Percentiles rank a stretch among this genome's conserved stretches.
Conservation (phyloP, 2,329 filamentous ascomycete species). For the Pseudopithomyces chartarum region DNA sequence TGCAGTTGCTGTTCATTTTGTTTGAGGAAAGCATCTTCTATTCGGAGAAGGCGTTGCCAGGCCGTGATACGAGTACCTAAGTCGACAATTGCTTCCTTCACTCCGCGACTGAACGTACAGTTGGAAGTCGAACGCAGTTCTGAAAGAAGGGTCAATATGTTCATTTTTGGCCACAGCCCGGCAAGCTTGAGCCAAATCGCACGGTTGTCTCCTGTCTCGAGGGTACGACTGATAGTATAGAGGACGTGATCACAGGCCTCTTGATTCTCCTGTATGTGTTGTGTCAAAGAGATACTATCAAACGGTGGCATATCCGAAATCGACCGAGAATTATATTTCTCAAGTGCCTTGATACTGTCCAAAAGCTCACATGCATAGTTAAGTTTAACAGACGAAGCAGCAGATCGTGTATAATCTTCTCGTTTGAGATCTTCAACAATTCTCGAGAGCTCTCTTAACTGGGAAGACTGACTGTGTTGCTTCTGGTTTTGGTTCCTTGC, state of each 20-base stretch:
- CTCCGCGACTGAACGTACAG: conserved; percentile 29
- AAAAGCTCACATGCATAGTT: conserved; percentile 47
- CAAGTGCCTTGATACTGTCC: conserved; percentile 41
- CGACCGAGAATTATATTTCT: background rate
- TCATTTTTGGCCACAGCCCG: conserved; percentile 55
- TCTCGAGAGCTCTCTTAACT: background rate
- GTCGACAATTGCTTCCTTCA: conserved; percentile 49
- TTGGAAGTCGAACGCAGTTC: conserved; percentile 50
- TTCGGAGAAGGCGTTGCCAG: conserved; percentile 53
- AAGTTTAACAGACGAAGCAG: conserved; percentile 42
- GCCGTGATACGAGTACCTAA: conserved; percentile 53
- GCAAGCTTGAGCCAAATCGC: conserved; percentile 50
- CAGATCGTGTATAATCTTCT: too few species aligned
- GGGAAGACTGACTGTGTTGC: background rate
- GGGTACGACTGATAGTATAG: conserved; percentile 9
- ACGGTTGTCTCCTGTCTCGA: conserved; percentile 28
- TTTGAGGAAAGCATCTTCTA: conserved; percentile 42
- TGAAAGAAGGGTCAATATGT: conserved; percentile 51
- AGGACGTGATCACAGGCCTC: conserved; percentile 14
- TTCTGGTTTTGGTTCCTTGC: background rate
- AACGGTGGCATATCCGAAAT: background rate
- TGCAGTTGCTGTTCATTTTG: background rate
- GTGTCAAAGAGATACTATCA: conserved; percentile 8
- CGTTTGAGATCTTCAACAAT: conserved; percentile 17
- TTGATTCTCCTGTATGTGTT: conserved; percentile 20